Evolutionary conservation across 192 early-diverging fungal genomes (phyloP).

Genomic region (Coemansia nantahalensis): DNA sequence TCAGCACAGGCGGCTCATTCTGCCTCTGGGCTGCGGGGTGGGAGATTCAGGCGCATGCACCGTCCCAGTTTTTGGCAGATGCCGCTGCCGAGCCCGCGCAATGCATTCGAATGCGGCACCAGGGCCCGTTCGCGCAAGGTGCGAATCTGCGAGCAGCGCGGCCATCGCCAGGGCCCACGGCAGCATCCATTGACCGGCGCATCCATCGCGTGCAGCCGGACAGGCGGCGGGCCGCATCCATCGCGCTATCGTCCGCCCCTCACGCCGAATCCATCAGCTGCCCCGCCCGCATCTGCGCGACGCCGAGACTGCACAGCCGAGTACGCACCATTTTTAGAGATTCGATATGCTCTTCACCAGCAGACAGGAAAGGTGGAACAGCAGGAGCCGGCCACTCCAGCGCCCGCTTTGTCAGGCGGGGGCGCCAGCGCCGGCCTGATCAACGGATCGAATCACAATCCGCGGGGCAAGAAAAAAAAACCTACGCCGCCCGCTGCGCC

Average conservation of each 20-base stretch:
- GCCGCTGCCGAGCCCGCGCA: too few relatives aligned
- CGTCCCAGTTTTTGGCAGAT: too few relatives aligned
- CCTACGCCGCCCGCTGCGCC: too few relatives aligned
- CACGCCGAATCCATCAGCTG: constrained; percentile 1
- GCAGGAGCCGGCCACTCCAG: not conserved
- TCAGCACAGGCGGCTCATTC: too few relatives aligned
- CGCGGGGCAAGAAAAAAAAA: constrained; percentile 5
- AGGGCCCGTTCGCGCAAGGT: too few relatives aligned
- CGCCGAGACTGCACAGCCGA: not conserved
- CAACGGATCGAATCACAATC: too few relatives aligned
- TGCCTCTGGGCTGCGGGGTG: too few relatives aligned
- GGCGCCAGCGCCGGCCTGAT: constrained; percentile 1
- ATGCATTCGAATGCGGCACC: too few relatives aligned
- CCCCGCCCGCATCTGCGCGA: not conserved
- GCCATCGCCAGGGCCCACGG: constrained; percentile 1
- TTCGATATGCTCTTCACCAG: constrained; percentile 15
- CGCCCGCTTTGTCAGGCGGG: not conserved
- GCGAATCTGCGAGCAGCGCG: too few relatives aligned
- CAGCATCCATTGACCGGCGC: not conserved
- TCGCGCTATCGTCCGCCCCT: too few relatives aligned
- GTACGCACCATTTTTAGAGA: constrained; percentile 47
- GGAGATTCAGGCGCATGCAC: too few relatives aligned
- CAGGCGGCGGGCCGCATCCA: constrained; percentile 2
- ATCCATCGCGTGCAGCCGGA: constrained; percentile 1
- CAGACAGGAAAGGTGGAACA: constrained; percentile 15